Conservation (phyloP, 345 rosid genomes). For the Euphorbia lathyris region DNA sequence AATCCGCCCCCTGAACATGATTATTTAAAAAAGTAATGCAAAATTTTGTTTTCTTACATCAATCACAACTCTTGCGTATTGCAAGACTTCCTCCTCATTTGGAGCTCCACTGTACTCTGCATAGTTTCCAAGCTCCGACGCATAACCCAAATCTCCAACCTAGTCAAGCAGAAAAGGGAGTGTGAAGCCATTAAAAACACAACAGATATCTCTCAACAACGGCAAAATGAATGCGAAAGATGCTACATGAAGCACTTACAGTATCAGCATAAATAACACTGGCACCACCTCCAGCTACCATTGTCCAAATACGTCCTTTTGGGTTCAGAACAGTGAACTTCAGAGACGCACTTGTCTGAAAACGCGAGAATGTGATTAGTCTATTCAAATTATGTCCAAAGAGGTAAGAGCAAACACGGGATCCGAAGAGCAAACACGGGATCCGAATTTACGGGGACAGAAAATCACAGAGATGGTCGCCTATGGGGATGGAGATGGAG, state of each 20-base stretch:
- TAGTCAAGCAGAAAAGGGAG: conserved; percentile 24
- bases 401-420: conserved; percentile 10
- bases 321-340: conserved; percentile 93
- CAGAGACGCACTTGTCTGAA: conserved; percentile 94
- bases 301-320: conserved; percentile 96
- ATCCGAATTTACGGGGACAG: too few relatives aligned
- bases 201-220: background rate
- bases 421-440: background rate
- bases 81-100: conserved; percentile 92
- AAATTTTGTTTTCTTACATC: conserved; percentile 53
- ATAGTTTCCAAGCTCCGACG: conserved; percentile 93
- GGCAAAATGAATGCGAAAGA: background rate
- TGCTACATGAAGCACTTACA: conserved; percentile 36
- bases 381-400: background rate
- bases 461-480: too few relatives aligned
- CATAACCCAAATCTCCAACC: conserved; percentile 99
- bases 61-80: conserved; percentile 93
- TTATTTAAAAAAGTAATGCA: background rate
- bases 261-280: conserved; percentile 98
- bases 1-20: too few relatives aligned
- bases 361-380: conserved; percentile 13
- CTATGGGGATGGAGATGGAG: too few relatives aligned
- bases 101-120: conserved; percentile 99
- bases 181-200: conserved; percentile 2
- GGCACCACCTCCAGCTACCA: conserved; percentile 99